These are phyloP conservation scores for Solanum etuberosum DNA, from an alignment of 257 asterid genomes.

Conservation along the genomic window DNA sequence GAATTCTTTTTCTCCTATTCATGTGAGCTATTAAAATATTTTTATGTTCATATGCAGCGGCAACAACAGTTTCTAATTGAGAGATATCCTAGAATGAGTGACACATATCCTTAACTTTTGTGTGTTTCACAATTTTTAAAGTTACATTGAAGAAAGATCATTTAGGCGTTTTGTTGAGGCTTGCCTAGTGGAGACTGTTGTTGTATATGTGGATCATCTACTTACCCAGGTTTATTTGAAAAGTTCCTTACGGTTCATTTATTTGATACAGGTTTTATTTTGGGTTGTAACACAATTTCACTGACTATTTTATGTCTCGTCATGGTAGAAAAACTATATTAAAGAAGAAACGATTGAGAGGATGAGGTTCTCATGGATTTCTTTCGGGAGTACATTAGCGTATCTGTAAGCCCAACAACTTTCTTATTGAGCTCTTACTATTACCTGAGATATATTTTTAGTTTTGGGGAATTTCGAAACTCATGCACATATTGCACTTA, in stretches of 20 bases:
- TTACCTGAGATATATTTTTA: not conserved
- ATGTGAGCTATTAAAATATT: not conserved
- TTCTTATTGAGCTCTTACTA: not conserved
- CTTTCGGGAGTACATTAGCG: conserved; percentile 78
- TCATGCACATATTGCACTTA: not conserved
- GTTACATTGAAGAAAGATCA: conserved; percentile 97
- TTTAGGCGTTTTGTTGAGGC: conserved; percentile 95
- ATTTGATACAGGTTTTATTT: not conserved
- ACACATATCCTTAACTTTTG: not conserved
- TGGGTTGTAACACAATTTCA: not conserved
- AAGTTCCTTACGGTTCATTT: not conserved
- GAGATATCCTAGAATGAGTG: not conserved
- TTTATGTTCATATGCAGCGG: not conserved
- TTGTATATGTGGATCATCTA: conserved; percentile 84
- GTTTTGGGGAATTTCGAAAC: not conserved
- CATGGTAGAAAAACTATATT: conserved; percentile 68
- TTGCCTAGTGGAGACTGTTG: conserved; percentile 86
- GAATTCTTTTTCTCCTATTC: not conserved
- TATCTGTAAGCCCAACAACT: conserved; percentile 55
- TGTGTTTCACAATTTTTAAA: conserved; percentile 5
- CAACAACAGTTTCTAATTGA: not conserved
- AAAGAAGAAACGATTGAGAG: conserved; percentile 97
- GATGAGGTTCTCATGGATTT: conserved; percentile 93
- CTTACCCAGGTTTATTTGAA: conserved; percentile 58
- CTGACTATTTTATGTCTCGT: conserved; percentile 8